Conservation (phyloP, 129 eudicot species). For the Sambucus nigra region DNA sequence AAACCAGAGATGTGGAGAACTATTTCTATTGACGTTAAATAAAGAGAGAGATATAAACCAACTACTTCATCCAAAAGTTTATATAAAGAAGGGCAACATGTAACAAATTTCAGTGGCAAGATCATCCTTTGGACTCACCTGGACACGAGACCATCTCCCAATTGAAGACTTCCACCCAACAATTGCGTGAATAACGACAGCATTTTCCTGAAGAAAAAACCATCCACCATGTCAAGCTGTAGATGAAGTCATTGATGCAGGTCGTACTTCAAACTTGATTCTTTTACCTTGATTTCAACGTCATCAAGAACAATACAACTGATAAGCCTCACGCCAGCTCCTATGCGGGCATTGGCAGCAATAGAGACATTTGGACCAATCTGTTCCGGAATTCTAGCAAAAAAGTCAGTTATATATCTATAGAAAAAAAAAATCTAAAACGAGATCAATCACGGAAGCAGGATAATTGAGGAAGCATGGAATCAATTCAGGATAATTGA, state of each 20-base stretch:
- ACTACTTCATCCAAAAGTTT: no score
- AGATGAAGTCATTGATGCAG: neutral
- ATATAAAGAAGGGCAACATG: neutral
- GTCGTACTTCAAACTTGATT: neutral
- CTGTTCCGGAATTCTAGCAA: no score
- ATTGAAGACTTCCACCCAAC: constrained; percentile 92
- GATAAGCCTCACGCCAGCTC: constrained; percentile 75
- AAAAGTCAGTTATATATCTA: no score
- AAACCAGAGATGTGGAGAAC: no score
- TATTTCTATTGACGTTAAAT: no score
- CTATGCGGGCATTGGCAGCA: constrained; percentile 94
- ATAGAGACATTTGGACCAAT: constrained; percentile 94
- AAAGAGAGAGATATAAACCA: no score
- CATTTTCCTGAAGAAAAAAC: constrained; percentile 62
- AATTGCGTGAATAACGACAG: constrained; percentile 81
- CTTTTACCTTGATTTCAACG: constrained; percentile 73
- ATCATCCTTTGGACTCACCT: constrained; percentile 30
- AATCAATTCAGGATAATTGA: no score
- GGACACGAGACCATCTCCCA: constrained; percentile 96
- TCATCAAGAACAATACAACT: constrained; percentile 78
- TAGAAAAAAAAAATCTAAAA: constrained; percentile 3
- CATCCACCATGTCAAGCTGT: constrained; percentile 1
- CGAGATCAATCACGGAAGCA: neutral
- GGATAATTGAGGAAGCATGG: no score
- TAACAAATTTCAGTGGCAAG: no score